Evolutionary conservation across 495 filamentous ascomycete genomes (phyloP), one percentile per base, ranked within the genome.

Genomic region (Xylaria cubensis): DNA sequence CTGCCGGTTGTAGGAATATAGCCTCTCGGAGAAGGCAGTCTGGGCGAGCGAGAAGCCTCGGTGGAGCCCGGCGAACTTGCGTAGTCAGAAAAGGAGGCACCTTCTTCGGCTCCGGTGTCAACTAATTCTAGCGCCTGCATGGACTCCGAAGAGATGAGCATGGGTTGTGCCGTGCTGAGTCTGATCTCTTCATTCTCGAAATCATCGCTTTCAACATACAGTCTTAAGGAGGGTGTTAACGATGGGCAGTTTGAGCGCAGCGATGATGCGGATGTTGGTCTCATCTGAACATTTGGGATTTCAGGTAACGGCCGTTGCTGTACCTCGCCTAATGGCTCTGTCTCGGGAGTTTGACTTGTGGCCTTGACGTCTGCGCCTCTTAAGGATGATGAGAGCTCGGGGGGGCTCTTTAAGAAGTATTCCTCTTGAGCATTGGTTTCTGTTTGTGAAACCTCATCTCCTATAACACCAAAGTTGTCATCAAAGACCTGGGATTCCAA

Each of bases 261-360:
- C 41, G 77, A 79, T 26, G 73, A 75, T 29, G 61, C 72, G 0
- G 81, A 82, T 10, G 67, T 36, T 24, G 73, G 73, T 42, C 76
- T 77, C 10, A 74, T 73, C 41, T 55, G 70, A 48, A 17, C 24
- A 34, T 50, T 71, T 8, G 76, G 76, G 2, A 85, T 76, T 71
- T 83, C 79, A n/a, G 85, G 85, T 6, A 87, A 64, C n/a, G 83
- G 83, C 0, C 84, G 78, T 65, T 82, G 80, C 36, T 82, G 65
- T 42, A 78, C 29, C 19, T 76, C 66, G 73, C 74, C 58, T 73
- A 71, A 17, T 48, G 44, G 9, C 50, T 73, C 75, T 74, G 77
- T 59, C 76, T 78, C 69, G 68, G 74, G 71, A 78, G 72, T 32
- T 75, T 74, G 21, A 74, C 44, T 32, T 34, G 3, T 4, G 42